Base-by-base conservation (phyloP, 176 grass and related monocot species). In the Pontederia paniculata region DNA sequence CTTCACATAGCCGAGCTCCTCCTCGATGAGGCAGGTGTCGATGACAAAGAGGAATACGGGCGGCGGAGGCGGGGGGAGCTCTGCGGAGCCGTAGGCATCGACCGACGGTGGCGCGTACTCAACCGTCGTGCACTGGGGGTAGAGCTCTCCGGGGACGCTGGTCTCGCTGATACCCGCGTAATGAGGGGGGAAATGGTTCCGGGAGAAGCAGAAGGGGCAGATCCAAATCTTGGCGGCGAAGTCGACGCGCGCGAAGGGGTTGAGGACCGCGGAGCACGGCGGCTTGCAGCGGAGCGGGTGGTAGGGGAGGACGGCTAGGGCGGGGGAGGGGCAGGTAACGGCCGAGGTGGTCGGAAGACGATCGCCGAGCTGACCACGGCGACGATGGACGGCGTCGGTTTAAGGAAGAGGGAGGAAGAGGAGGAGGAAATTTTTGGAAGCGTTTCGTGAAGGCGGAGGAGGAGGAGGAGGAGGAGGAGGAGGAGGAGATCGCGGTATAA, bases 201-300 rank as follows among this genome's bases (percentile, higher is more conserved):
- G 83, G n/a, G 93, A 84, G 77, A 76, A 98, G 69, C 93, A 98
- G 50, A 98, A 69, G 17, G 93, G 82, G 65, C 93, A 98, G 93
- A 98, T 98, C 93, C 93, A 98, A 83, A 98, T 98, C 83, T 88
- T 98, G 65, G 93, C 93, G 8, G 79, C 78, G 77, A 88, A 98
- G 70, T 98, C 93, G 44, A 98, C 93, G 69, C 80, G 86, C 16
- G 86, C 87, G 80, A 72, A 98, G 17, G 93, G 93, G 45, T 88
- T 98, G 56, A 98, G 69, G 55, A 84, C 65, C 2, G 83, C 93
- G 6, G 76, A 73, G 72, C 93, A 98, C 8, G 93, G 93, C 1
- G 80, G 77, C 69, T 97, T 97, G 77, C 93, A 97, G 8, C 93
- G 86, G 62, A 97, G 86, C 13, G 86, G 86, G 5, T 77, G 74